These are phyloP conservation scores for Talaromyces adpressus DNA, from an alignment of 495 filamentous ascomycete genomes.

Conservation along the genomic window DNA sequence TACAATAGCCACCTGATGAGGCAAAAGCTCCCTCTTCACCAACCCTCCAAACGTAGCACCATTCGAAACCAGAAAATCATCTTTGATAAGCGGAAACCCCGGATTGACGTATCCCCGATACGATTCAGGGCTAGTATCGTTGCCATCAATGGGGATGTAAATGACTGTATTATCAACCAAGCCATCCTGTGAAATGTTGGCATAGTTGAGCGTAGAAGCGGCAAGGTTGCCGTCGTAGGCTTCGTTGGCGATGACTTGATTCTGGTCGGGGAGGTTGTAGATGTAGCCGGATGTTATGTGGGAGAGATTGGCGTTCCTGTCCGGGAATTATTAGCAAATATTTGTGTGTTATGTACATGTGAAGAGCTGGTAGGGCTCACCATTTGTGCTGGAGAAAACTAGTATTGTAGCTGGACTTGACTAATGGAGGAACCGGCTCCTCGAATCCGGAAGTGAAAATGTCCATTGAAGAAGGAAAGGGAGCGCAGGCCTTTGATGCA, in stretches of 20 bases:
- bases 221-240: constrained; percentile 19
- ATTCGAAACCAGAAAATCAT: constrained; percentile 16
- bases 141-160: constrained; percentile 9
- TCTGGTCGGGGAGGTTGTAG: constrained; percentile 20
- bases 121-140: constrained; percentile 3
- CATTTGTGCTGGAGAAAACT: constrained; percentile 26
- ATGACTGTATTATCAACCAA: constrained; percentile 21
- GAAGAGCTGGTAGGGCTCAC: constrained; percentile 1
- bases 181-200: constrained; percentile 19
- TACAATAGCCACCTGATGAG: constrained; percentile 13
- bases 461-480: constrained; percentile 14
- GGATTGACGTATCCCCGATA: constrained; percentile 18
- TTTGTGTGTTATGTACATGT: neutral
- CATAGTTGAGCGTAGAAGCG: constrained; percentile 23
- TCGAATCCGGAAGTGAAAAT: constrained; percentile 19
- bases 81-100: constrained; percentile 16
- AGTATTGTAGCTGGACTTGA: constrained; percentile 19
- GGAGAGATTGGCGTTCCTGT: constrained; percentile 24
- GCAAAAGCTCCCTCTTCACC: constrained; percentile 12
- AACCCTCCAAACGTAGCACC: constrained; percentile 17
- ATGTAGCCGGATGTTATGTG: constrained; percentile 24
- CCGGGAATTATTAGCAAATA: constrained; percentile 1
- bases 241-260: constrained; percentile 18
- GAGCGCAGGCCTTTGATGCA: neutral
- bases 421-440: constrained; percentile 20